These are phyloP conservation scores for Annulohypoxylon maeteangense DNA, from an alignment of 495 filamentous ascomycete species.

Conservation along the genomic window DNA sequence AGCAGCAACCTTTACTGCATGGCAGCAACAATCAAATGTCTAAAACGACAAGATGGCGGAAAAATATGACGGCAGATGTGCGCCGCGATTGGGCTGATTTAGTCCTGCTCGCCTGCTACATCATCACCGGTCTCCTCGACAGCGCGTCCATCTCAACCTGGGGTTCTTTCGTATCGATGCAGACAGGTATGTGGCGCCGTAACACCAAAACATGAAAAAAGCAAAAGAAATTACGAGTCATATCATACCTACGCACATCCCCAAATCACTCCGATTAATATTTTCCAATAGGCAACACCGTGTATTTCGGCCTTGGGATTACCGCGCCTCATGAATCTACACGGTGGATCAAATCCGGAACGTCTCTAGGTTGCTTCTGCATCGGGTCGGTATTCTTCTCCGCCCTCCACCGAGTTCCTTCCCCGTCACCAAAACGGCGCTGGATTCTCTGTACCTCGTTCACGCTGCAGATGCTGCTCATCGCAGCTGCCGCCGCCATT, in stretches of 20 bases:
- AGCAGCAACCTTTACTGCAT: constrained; percentile 54
- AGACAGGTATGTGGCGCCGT: constrained; percentile 65
- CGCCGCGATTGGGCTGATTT: constrained; percentile 67
- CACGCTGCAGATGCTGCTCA: constrained; percentile 62
- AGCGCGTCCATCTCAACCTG: constrained; percentile 76
- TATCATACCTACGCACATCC: not conserved
- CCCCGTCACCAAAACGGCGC: constrained; percentile 60
- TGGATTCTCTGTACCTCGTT: constrained; percentile 74
- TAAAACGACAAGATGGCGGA: constrained; percentile 43
- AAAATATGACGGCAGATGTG: constrained; percentile 61
- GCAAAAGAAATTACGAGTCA: not conserved
- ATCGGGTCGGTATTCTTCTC: constrained; percentile 72
- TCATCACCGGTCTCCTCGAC: constrained; percentile 79
- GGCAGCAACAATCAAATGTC: constrained; percentile 22
- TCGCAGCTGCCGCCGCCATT: constrained; percentile 67
- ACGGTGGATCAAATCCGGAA: constrained; percentile 73
- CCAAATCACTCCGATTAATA: not conserved
- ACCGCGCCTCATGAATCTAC: constrained; percentile 62
- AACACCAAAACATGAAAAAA: not conserved
- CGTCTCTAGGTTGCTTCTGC: constrained; percentile 73
- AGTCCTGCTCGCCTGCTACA: constrained; percentile 72
- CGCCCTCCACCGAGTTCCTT: constrained; percentile 67
- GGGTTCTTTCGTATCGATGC: constrained; percentile 83
- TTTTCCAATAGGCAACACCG: constrained; percentile 67
- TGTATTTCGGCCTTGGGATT: constrained; percentile 77